Conservation (phyloP, 352 stramenopile genomes). For the Pythium brassicae region DNA sequence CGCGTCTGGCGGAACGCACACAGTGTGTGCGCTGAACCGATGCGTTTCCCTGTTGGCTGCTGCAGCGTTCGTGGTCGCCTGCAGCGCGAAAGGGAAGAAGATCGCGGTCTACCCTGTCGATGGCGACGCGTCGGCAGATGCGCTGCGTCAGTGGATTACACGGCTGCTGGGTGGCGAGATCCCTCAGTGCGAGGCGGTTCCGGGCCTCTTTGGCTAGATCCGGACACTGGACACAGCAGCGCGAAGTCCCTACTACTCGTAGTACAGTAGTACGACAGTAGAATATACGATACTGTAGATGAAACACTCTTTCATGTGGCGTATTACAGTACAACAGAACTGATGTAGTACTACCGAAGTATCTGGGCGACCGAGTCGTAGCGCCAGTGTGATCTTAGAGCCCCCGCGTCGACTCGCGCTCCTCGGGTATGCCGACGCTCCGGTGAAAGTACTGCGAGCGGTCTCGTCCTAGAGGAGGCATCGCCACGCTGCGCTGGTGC, state of each 20-base stretch:
- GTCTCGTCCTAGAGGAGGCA: slow-evolving; percentile 21
- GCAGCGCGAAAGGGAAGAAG: slow-evolving; percentile 64
- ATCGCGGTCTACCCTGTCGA: slow-evolving; percentile 31
- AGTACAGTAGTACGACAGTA: too few relatives aligned
- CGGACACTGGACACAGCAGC: too few relatives aligned
- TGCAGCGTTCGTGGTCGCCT: slow-evolving; percentile 52
- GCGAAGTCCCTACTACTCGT: too few relatives aligned
- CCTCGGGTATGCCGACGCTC: background rate
- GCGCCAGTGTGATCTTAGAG: background rate
- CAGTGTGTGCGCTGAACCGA: background rate
- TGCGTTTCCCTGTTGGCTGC: background rate
- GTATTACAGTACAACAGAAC: too few relatives aligned
- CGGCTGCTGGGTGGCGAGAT: slow-evolving; percentile 60
- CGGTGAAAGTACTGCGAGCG: slow-evolving; percentile 19
- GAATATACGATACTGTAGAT: too few relatives aligned
- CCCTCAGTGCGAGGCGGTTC: slow-evolving; percentile 28
- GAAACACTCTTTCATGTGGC: too few relatives aligned
- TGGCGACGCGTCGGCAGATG: slow-evolving; percentile 21
- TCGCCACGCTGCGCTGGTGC: slow-evolving; percentile 15
- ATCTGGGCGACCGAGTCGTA: too few relatives aligned
- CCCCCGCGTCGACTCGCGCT: background rate
- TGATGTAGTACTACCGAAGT: too few relatives aligned
- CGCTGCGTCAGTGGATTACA: slow-evolving; percentile 55
- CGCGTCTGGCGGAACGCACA: too few relatives aligned
- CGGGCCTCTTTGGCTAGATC: slow-evolving; percentile 30